These are phyloP conservation scores for Hura crepitans DNA, from an alignment of 441 rosid species.

Conservation along the genomic window DNA sequence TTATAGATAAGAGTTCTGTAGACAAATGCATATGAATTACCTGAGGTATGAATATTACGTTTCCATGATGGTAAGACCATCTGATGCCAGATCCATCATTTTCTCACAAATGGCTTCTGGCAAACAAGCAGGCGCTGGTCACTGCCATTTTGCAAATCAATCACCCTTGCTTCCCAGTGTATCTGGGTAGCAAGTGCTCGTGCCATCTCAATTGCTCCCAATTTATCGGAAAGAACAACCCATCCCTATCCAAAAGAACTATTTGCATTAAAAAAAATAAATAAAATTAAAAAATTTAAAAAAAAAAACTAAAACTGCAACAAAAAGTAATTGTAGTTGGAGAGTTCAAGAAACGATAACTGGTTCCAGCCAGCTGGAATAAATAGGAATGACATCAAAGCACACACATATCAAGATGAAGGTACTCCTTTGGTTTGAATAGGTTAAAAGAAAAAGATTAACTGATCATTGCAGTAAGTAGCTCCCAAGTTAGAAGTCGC, in stretches of 20 bases:
- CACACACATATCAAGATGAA: not conserved
- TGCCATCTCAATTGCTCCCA: slow-evolving; percentile 78
- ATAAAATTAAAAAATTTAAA: too few species aligned
- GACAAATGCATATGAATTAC: slow-evolving; percentile 30
- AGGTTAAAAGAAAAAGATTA: not conserved
- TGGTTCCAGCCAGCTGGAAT: not conserved
- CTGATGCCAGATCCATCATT: slow-evolving; percentile 41
- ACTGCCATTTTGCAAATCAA: slow-evolving; percentile 87
- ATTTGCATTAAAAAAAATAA: slow-evolving; percentile 7
- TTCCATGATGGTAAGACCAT: slow-evolving; percentile 20
- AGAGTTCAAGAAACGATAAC: not conserved
- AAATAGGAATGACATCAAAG: not conserved
- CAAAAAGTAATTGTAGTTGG: not conserved
- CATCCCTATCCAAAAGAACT: slow-evolving; percentile 60
- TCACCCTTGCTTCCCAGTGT: slow-evolving; percentile 96
- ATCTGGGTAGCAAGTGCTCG: slow-evolving; percentile 66
- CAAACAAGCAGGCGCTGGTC: slow-evolving; percentile 95
- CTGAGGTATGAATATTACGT: slow-evolving; percentile 36
- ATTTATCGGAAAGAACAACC: slow-evolving; percentile 70
- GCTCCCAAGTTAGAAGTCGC: not conserved
- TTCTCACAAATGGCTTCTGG: slow-evolving; percentile 81
- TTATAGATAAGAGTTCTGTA: slow-evolving; percentile 3
- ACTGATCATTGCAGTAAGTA: not conserved
- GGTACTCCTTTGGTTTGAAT: not conserved
- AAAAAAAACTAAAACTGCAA: too few species aligned